These are phyloP conservation scores for Rhododendron griersonianum DNA, from an alignment of 148 eudicot species.

Conservation along the genomic window DNA sequence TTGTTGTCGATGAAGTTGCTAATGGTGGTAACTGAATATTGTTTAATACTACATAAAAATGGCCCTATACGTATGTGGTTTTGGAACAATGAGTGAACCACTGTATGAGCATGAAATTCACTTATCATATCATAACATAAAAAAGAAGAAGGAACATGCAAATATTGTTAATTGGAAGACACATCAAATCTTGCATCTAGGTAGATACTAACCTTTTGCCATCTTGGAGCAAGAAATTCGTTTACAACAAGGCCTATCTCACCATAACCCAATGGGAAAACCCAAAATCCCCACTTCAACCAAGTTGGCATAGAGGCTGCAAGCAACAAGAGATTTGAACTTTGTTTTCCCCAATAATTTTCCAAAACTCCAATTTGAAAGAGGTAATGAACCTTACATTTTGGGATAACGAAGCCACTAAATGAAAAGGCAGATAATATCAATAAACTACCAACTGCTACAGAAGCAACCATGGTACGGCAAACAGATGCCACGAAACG, in stretches of 20 bases:
- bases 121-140: not conserved
- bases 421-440: slow-evolving; percentile 39
- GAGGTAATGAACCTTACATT: slow-evolving; percentile 30
- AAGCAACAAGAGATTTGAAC: slow-evolving; percentile 15
- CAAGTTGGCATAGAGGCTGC: slow-evolving; percentile 87
- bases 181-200: not conserved
- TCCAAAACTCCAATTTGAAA: not conserved
- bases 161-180: not conserved
- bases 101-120: not conserved
- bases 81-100: not conserved
- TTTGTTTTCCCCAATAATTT: not conserved
- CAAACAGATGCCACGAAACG: slow-evolving; percentile 64
- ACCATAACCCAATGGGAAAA: slow-evolving; percentile 65
- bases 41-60: not conserved
- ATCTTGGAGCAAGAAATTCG: slow-evolving; percentile 78
- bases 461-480: slow-evolving; percentile 44
- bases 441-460: slow-evolving; percentile 38
- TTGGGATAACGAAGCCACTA: slow-evolving; percentile 68
- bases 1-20: not conserved
- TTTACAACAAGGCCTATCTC: slow-evolving; percentile 74
- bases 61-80: not conserved
- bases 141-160: not conserved
- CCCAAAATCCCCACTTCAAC: slow-evolving; percentile 85
- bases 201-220: slow-evolving; percentile 54
- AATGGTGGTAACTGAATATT: not conserved